phyloP scores from a whole-genome alignment of 345 rosid species.

The Kernera saxatilis region DNA sequence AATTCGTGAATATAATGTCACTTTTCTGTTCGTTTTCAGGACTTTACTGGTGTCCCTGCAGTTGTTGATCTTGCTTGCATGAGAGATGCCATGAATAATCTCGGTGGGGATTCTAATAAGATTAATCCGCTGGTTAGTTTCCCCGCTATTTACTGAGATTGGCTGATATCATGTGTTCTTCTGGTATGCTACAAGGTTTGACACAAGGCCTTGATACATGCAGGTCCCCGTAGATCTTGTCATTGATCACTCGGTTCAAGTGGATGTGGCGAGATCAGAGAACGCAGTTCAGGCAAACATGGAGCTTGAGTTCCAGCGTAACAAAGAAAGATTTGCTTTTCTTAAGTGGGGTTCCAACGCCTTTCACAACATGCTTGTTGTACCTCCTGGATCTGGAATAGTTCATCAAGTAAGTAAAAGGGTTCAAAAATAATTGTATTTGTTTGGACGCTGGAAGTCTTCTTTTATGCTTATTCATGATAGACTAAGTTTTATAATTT shows the following conservation, averaged over 20 bases:
- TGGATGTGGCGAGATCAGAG: constrained; percentile 90
- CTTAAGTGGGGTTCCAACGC: constrained; percentile 98
- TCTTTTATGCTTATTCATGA: neutral
- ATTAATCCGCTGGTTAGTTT: constrained; percentile 34
- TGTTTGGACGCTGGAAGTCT: neutral
- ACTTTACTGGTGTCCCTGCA: constrained; percentile 99
- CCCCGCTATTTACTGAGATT: neutral
- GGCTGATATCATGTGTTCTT: neutral
- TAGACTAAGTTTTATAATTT: neutral
- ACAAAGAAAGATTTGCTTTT: constrained; percentile 95
- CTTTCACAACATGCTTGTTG: constrained; percentile 94
- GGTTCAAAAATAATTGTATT: neutral
- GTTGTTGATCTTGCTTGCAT: constrained; percentile 98
- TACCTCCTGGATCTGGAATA: constrained; percentile 99
- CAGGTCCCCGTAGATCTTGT: constrained; percentile 96
- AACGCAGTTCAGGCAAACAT: constrained; percentile 96
- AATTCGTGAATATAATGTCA: constrained; percentile 42
- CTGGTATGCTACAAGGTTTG: neutral
- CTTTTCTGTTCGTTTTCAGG: constrained; percentile 43
- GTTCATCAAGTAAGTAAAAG: constrained; percentile 79
- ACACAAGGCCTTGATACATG: neutral
- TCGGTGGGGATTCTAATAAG: constrained; percentile 84
- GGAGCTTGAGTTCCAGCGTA: constrained; percentile 94
- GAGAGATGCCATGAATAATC: constrained; percentile 97
- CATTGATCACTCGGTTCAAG: constrained; percentile 98